Base-by-base conservation (phyloP, 2,329 filamentous ascomycete species). In the Stenocarpella maydis region DNA sequence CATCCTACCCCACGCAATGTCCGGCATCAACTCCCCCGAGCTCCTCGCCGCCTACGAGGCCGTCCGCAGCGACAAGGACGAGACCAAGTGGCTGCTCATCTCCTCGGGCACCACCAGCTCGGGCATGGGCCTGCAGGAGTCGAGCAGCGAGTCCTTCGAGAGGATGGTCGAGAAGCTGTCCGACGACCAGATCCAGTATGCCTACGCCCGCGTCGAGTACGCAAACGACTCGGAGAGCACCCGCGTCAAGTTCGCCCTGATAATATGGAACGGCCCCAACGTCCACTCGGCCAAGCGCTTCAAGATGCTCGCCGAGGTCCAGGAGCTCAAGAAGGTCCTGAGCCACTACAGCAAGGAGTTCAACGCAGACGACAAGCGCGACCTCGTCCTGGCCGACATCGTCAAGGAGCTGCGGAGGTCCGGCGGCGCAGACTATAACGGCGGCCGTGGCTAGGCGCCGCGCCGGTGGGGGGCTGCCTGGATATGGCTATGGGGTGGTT, bases 371-470 rank as follows among this genome's bases (percentile, higher is more conserved):
- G 88, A 91, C 74, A 84, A 81, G 78, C 79, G 80, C 34, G 90
- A 92, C 75, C 78, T 92, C 67, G 85, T 87, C 21, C 87, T 90
- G 79, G 80, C 82, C 72, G 88, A 90, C 24, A 85, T 92, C 64
- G 87, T 91, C 19, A 78, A 84, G 71, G 81, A 86, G 75, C 79
- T 92, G 79, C 82, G 90, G 78, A 90, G 87, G 81, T 89, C 87
- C 4, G 90, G 90, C 67, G 90, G 90, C 39, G 90, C 90, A 19
- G 90, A 92, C 79, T 92, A 92, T 84, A 90, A 92, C 75, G 89
- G 90, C 9, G 90, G 87, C 14, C 80, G 88, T 72, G 88, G 87
- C 10, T 88, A 70, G 50, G 50, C 34, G 21, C 26, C 6, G 8
- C 19, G 19, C 24, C 24, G 1, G 1, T 24, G 14, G 9, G 24